Evolutionary conservation across 2,329 filamentous ascomycete genomes (phyloP).

Genomic region (Trichophyton schoenleinii): DNA sequence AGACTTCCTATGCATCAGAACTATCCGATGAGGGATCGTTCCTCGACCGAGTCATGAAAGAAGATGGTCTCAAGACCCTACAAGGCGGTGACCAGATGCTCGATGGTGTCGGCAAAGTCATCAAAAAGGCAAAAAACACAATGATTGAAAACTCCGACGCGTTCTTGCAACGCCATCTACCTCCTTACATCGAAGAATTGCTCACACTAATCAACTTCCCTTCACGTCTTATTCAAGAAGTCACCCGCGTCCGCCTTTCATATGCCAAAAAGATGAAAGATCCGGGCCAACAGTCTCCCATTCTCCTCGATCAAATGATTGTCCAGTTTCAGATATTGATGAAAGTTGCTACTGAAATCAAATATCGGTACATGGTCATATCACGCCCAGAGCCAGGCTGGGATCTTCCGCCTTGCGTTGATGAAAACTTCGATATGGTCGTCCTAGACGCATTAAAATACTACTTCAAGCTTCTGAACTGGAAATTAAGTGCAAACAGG

Average conservation of each 20-base stretch:
- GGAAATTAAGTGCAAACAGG: slow-evolving; percentile 94
- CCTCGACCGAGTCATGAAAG: slow-evolving; percentile 85
- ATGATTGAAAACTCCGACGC: slow-evolving; percentile 73
- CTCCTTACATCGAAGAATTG: slow-evolving; percentile 91
- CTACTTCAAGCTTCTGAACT: slow-evolving; percentile 97
- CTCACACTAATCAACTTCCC: slow-evolving; percentile 95
- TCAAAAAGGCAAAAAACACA: slow-evolving; percentile 84
- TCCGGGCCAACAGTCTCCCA: slow-evolving; percentile 74
- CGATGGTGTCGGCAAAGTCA: slow-evolving; percentile 67
- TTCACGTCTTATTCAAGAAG: slow-evolving; percentile 87
- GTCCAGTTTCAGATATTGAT: slow-evolving; percentile 88
- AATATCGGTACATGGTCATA: slow-evolving; percentile 72
- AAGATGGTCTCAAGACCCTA: slow-evolving; percentile 83
- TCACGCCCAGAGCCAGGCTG: slow-evolving; percentile 81
- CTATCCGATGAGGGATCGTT: slow-evolving; percentile 86
- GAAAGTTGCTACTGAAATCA: slow-evolving; percentile 83
- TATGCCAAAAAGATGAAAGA: slow-evolving; percentile 96
- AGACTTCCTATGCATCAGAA: slow-evolving; percentile 56
- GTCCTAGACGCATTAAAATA: slow-evolving; percentile 89
- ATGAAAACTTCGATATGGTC: slow-evolving; percentile 87
- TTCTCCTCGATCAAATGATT: slow-evolving; percentile 98
- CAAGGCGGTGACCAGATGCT: slow-evolving; percentile 66
- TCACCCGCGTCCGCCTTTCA: slow-evolving; percentile 79
- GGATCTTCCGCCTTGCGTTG: slow-evolving; percentile 91
- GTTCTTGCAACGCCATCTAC: slow-evolving; percentile 80